Percentiles rank a stretch among this genome's conserved stretches.
Conservation (phyloP, 1,284 basidiomycete species). For the Naganishia sp. region DNA sequence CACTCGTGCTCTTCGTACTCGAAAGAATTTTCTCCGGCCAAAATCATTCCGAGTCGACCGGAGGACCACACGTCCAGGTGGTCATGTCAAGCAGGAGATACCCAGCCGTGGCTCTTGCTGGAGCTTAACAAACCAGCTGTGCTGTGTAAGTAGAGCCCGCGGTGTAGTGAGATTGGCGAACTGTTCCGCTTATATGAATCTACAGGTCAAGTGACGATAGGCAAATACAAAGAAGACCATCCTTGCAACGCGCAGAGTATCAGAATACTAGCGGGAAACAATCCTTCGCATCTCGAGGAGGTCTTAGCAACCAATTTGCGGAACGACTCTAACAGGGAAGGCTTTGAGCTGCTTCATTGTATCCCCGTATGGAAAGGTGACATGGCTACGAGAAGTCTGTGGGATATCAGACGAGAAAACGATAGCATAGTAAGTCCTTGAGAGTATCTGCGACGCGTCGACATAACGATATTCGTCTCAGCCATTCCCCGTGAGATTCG, state of each 20-base stretch:
- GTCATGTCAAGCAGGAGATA: constrained; percentile 13
- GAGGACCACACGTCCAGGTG: constrained; percentile 30
- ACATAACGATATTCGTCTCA: not conserved
- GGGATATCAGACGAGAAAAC: constrained; percentile 12
- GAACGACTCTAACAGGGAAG: constrained; percentile 24
- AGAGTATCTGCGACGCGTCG: not conserved
- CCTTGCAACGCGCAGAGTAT: constrained; percentile 33
- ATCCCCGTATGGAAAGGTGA: constrained; percentile 9
- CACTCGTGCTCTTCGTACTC: constrained; percentile 30
- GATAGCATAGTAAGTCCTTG: constrained; percentile 14
- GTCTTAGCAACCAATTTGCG: constrained; percentile 9
- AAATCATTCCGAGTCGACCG: constrained; percentile 24
- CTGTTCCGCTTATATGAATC: not conserved
- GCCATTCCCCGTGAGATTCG: constrained; percentile 29
- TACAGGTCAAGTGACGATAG: constrained; percentile 23
- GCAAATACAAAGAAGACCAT: constrained; percentile 31
- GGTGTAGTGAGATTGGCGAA: not conserved
- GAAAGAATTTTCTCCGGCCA: constrained; percentile 21
- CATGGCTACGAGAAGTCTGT: constrained; percentile 1
- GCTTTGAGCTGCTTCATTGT: not conserved
- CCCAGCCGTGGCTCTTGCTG: constrained; percentile 27
- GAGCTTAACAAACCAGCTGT: constrained; percentile 26
- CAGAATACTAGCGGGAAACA: constrained; percentile 28
- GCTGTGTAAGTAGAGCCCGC: constrained; percentile 10
- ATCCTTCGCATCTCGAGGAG: constrained; percentile 18